A percentile compares a stretch with the other conserved stretches of the same genome.
Conservation (phyloP, 1,284 basidiomycete species). For the Ganoderma meredithae region DNA sequence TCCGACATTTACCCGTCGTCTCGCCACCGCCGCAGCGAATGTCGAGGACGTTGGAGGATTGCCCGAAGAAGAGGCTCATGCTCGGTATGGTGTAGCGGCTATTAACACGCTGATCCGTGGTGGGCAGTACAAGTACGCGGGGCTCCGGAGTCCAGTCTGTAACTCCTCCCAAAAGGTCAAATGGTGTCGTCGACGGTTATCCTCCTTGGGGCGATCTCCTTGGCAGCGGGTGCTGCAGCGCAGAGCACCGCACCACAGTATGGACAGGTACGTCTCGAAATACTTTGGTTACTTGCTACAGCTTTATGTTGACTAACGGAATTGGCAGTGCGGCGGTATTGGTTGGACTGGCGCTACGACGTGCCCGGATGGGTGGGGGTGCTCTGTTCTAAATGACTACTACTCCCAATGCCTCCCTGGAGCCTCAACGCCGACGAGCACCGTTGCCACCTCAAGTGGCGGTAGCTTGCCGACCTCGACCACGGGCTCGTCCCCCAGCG, state of each 20-base stretch:
- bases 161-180: background rate
- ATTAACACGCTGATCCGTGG: background rate
- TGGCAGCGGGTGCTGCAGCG: constrained; percentile 34
- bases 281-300: background rate
- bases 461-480: constrained; percentile 40
- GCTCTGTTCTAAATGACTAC: constrained; percentile 52
- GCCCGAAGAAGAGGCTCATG: constrained; percentile 36
- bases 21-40: background rate
- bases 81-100: constrained; percentile 26
- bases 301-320: too few relatives aligned
- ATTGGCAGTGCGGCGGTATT: constrained; percentile 36
- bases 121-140: constrained; percentile 23
- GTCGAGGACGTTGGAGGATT: background rate
- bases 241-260: constrained; percentile 39
- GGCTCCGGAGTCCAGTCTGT: background rate
- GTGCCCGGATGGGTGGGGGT: constrained; percentile 57
- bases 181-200: constrained; percentile 33
- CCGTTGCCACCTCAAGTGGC: constrained; percentile 35
- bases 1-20: constrained; percentile 5
- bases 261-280: constrained; percentile 35
- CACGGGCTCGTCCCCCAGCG: constrained; percentile 46
- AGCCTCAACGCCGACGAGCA: constrained; percentile 36
- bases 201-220: constrained; percentile 31
- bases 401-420: constrained; percentile 64
- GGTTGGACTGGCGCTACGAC: constrained; percentile 59